Conservation (phyloP, 768 basidiomycete genomes). For the Sistotremastrum niveocremeum region DNA sequence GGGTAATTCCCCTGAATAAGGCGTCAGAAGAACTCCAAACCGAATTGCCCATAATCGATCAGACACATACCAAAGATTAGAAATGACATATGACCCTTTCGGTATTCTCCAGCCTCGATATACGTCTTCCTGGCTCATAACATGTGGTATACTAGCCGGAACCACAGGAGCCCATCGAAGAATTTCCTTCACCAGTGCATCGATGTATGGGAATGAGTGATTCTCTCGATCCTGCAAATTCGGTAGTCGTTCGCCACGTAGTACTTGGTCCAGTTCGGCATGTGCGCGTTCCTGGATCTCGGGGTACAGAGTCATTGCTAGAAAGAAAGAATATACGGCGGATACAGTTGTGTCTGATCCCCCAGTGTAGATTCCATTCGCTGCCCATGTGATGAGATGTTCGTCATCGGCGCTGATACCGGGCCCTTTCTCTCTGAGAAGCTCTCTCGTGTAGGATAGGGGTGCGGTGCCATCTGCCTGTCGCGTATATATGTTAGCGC, state of each 20-base stretch:
- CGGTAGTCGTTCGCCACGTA: neutral
- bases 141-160: conserved; percentile 3
- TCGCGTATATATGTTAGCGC: neutral
- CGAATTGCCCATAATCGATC: conserved; percentile 8
- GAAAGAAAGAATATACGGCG: neutral
- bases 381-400: too few species aligned
- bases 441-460: neutral
- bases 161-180: conserved; percentile 4
- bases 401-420: conserved; percentile 18
- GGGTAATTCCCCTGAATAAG: conserved; percentile 15
- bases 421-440: neutral
- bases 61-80: conserved; percentile 8
- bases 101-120: conserved; percentile 11
- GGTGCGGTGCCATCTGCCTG: too few species aligned
- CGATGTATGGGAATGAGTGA: conserved; percentile 2
- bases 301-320: conserved; percentile 1
- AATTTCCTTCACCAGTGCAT: conserved; percentile 3
- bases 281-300: conserved; percentile 1
- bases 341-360: neutral
- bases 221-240: neutral
- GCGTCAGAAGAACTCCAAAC: conserved; percentile 6
- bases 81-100: conserved; percentile 8
- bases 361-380: too few species aligned
- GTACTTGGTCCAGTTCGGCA: conserved; percentile 1
- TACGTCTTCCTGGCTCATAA: conserved; percentile 3